These are phyloP conservation scores for Phytophthora pisi DNA, from an alignment of 352 stramenopile genomes.

Conservation along the genomic window DNA sequence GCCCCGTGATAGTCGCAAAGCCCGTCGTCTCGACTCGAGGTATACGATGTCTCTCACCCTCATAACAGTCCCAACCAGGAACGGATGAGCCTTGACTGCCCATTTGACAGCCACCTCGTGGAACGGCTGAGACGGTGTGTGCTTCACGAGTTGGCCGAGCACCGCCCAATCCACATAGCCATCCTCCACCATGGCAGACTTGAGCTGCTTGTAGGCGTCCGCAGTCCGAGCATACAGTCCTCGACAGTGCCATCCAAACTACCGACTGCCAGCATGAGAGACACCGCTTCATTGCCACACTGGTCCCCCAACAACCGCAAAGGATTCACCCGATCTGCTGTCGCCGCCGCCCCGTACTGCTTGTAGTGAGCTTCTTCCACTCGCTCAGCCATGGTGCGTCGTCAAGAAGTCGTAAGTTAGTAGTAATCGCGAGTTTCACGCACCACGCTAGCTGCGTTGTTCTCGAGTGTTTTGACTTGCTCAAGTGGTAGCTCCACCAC, in stretches of 20 bases:
- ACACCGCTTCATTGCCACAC: slow-evolving; percentile 19
- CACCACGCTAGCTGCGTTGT: slow-evolving; percentile 26
- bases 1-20: slow-evolving; percentile 34
- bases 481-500: slow-evolving; percentile 15
- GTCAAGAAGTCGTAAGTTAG: slow-evolving; percentile 32
- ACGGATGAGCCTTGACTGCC: slow-evolving; percentile 54
- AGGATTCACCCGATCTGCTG: not conserved
- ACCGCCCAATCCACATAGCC: slow-evolving; percentile 55
- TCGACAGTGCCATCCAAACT: slow-evolving; percentile 47
- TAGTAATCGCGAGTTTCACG: slow-evolving; percentile 35
- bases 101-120: slow-evolving; percentile 54
- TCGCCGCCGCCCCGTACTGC: slow-evolving; percentile 15
- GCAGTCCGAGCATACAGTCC: slow-evolving; percentile 60
- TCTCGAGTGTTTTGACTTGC: slow-evolving; percentile 16
- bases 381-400: slow-evolving; percentile 18
- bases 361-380: slow-evolving; percentile 47
- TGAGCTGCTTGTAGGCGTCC: slow-evolving; percentile 53
- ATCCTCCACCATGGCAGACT: slow-evolving; percentile 61
- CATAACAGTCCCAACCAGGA: slow-evolving; percentile 52
- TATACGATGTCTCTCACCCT: slow-evolving; percentile 64
- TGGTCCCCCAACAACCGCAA: slow-evolving; percentile 11
- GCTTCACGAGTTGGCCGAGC: slow-evolving; percentile 43
- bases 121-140: slow-evolving; percentile 51
- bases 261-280: slow-evolving; percentile 46
- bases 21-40: slow-evolving; percentile 52